These are phyloP conservation scores for Helminthosporium solani DNA, from an alignment of 2,329 filamentous ascomycete genomes.

Conservation along the genomic window DNA sequence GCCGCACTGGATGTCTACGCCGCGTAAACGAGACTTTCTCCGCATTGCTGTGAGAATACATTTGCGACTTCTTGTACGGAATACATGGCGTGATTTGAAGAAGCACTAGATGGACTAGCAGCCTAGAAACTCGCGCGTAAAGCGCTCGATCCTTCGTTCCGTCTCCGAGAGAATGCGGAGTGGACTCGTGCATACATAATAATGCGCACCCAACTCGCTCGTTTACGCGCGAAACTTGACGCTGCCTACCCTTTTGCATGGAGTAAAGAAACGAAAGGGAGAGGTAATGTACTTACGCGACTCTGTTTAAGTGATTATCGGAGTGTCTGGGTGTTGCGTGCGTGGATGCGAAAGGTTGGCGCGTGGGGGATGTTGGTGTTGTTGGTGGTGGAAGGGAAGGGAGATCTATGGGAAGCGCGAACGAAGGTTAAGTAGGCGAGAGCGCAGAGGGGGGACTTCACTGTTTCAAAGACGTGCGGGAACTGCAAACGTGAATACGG, in stretches of 20 bases:
- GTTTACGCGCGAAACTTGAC: not conserved
- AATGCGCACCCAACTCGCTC: not conserved
- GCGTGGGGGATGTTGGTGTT: not conserved
- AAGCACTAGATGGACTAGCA: too few species aligned
- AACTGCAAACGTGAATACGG: constrained; percentile 17
- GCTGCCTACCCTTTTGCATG: not conserved
- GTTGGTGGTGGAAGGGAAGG: constrained; percentile 10
- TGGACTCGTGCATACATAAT: constrained; percentile 4
- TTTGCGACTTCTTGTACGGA: too few species aligned
- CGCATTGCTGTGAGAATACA: too few species aligned
- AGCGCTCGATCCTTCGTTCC: constrained; percentile 3
- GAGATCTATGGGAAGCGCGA: constrained; percentile 7
- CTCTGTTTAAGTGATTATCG: constrained; percentile 6
- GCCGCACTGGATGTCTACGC: not conserved
- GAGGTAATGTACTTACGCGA: constrained; percentile 12
- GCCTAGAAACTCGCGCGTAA: constrained; percentile 1
- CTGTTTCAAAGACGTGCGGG: constrained; percentile 10
- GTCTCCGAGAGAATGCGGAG: constrained; percentile 1
- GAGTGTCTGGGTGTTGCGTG: constrained; percentile 1
- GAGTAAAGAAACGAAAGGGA: not conserved
- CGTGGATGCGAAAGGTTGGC: constrained; percentile 10
- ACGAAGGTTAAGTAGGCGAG: not conserved
- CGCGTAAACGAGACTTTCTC: not conserved
- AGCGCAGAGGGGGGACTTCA: not conserved
- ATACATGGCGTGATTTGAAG: too few species aligned